Percentiles rank a stretch among this genome's conserved stretches.
Conservation (phyloP, 306 rosid species). For the Prosopis cineraria region DNA sequence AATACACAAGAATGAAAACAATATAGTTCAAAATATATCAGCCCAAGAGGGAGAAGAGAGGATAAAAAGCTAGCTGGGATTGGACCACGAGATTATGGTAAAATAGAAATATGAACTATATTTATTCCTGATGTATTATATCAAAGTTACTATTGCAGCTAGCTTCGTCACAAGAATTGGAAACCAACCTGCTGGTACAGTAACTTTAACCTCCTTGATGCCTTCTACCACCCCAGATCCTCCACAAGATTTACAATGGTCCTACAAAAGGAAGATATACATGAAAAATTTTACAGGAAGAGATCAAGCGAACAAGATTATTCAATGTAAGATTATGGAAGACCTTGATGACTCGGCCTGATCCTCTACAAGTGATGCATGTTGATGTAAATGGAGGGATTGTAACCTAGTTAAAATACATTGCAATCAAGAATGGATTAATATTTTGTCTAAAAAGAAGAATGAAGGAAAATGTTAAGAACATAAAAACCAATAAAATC, state of each 20-base stretch:
- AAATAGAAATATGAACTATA: conserved; percentile 25
- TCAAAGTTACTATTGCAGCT: conserved; percentile 25
- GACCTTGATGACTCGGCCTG: conserved; percentile 79
- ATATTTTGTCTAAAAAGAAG: background rate
- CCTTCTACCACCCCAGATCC: conserved; percentile 91
- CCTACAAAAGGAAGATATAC: conserved; percentile 58
- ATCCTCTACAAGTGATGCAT: conserved; percentile 86
- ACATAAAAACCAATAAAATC: conserved; percentile 19
- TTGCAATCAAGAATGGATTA: conserved; percentile 30
- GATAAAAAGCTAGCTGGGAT: conserved; percentile 12
- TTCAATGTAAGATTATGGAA: conserved; percentile 25
- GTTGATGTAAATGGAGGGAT: conserved; percentile 93
- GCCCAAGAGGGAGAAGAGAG: conserved; percentile 10
- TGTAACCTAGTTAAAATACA: conserved; percentile 66
- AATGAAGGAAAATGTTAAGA: conserved; percentile 9
- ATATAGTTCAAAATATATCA: background rate
- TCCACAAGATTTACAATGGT: conserved; percentile 65
- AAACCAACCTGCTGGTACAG: conserved; percentile 91
- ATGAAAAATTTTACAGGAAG: conserved; percentile 13
- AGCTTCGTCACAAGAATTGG: conserved; percentile 30
- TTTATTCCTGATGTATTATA: background rate
- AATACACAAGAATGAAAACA: background rate
- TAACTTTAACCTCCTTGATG: conserved; percentile 74
- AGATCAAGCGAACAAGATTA: conserved; percentile 25
- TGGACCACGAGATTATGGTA: background rate